phyloP scores from a whole-genome alignment of 192 early-diverging fungal genomes.

The Borealophlyctis nickersoniae region DNA sequence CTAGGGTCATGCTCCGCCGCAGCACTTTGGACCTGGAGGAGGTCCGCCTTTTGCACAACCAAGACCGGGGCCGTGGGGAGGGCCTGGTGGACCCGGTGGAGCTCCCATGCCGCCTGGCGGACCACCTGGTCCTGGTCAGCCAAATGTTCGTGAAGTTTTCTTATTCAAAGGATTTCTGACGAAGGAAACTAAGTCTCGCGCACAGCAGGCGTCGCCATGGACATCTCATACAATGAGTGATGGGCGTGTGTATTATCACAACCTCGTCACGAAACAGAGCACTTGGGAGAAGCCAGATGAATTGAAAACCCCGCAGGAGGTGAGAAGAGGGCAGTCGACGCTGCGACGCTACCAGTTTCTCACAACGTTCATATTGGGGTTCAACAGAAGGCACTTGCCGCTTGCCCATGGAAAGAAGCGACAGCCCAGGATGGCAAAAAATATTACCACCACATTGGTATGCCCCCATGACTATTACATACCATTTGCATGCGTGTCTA shows the following conservation, averaged over 20 bases:
- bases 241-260: slow-evolving; percentile 85
- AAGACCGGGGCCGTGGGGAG: no score
- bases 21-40: no score
- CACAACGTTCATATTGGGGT: neutral
- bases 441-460: slow-evolving; percentile 79
- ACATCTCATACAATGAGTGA: slow-evolving; percentile 73
- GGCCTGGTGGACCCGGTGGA: no score
- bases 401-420: slow-evolving; percentile 83
- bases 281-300: slow-evolving; percentile 96
- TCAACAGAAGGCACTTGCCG: slow-evolving; percentile 50
- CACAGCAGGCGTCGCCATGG: no score
- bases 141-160: no score
- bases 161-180: no score
- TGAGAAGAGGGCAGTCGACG: slow-evolving; percentile 50
- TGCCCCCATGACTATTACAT: slow-evolving; percentile 2
- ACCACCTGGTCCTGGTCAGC: no score
- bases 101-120: no score
- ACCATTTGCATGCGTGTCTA: neutral
- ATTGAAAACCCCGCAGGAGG: slow-evolving; percentile 70
- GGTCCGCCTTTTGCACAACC: no score
- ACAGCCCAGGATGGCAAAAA: slow-evolving; percentile 68
- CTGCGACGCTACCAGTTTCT: slow-evolving; percentile 18
- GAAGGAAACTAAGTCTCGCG: no score
- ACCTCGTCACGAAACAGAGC: slow-evolving; percentile 69
- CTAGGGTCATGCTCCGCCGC: no score